Conservation (phyloP, 345 rosid species). For the Sisymbrium irio region DNA sequence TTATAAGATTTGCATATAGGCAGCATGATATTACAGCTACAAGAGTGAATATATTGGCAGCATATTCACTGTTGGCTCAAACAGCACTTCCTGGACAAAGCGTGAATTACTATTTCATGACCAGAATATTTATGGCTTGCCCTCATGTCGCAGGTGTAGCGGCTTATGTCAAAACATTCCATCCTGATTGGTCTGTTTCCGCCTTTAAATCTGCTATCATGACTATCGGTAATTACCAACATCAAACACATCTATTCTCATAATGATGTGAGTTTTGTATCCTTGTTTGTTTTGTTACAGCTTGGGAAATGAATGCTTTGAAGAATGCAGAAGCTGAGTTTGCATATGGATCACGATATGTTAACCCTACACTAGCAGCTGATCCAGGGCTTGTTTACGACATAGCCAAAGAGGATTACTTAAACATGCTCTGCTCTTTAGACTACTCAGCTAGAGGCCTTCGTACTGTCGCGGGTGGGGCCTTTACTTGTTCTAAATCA, state of each 20-base stretch:
- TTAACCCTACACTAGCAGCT: conserved; percentile 37
- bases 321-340: conserved; percentile 38
- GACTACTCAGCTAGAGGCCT: conserved; percentile 18
- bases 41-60: conserved; percentile 45
- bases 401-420: conserved; percentile 26
- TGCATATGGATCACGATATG: conserved; percentile 45
- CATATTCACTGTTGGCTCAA: conserved; percentile 23
- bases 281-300: conserved; percentile 10
- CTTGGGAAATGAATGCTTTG: conserved; percentile 37
- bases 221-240: conserved; percentile 54
- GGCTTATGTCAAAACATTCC: conserved; percentile 41
- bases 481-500: conserved; percentile 30
- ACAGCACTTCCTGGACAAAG: conserved; percentile 24
- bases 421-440: conserved; percentile 42
- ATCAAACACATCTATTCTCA: not conserved
- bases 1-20: not conserved
- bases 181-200: conserved; percentile 47
- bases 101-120: conserved; percentile 29
- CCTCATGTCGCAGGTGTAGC: conserved; percentile 72
- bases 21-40: conserved; percentile 50
- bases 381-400: conserved; percentile 51
- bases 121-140: conserved; percentile 74
- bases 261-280: not conserved
- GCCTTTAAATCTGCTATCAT: conserved; percentile 71
- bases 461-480: conserved; percentile 19